Conservation (phyloP, 768 basidiomycete genomes). For the Roridomyces roridus region DNA sequence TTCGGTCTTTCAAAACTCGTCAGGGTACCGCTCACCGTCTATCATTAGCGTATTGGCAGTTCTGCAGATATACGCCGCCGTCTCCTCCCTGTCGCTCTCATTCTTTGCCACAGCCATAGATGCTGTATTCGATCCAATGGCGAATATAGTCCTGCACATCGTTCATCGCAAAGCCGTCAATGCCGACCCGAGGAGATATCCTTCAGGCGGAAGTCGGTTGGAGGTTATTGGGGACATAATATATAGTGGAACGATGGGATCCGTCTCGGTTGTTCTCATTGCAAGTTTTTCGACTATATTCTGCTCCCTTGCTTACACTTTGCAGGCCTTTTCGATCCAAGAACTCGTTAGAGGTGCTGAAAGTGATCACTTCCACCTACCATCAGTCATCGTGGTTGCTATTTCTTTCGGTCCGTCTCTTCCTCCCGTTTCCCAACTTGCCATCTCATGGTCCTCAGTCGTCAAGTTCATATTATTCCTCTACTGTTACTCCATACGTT, state of each 20-base stretch:
- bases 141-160: conserved; percentile 52
- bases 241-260: conserved; percentile 41
- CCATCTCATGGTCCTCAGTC: conserved; percentile 24
- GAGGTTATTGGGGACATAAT: conserved; percentile 61
- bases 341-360: conserved; percentile 32
- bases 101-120: conserved; percentile 67
- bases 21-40: neutral
- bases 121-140: conserved; percentile 55
- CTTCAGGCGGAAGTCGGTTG: conserved; percentile 56
- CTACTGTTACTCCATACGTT: conserved; percentile 59
- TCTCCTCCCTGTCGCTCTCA: conserved; percentile 61
- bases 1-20: conserved; percentile 44
- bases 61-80: conserved; percentile 61
- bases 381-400: conserved; percentile 59
- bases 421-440: neutral
- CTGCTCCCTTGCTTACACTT: neutral
- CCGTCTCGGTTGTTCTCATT: conserved; percentile 23
- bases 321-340: conserved; percentile 31
- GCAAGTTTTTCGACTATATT: conserved; percentile 42
- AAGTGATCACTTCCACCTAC: conserved; percentile 48
- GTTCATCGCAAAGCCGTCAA: conserved; percentile 49
- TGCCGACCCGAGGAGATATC: conserved; percentile 19
- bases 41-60: conserved; percentile 8
- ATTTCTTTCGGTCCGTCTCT: conserved; percentile 53
- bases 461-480: conserved; percentile 65